Conservation (phyloP, 2,329 filamentous ascomycete species). For the Fusarium lateritium region DNA sequence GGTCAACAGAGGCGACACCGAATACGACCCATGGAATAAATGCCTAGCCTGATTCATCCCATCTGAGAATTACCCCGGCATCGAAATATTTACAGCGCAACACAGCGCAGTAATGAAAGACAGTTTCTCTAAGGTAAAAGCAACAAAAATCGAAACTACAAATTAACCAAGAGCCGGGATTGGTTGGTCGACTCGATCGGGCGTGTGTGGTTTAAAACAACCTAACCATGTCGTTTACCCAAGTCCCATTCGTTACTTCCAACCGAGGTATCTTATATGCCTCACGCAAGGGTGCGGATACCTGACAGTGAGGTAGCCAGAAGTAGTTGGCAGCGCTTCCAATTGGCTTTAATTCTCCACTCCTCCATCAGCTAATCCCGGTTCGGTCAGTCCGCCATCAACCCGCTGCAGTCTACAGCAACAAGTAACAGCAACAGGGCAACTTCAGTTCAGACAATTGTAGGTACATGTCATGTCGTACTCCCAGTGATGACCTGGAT, state of each 20-base stretch:
- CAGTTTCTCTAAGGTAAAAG: constrained; percentile 37
- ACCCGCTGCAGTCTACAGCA: constrained; percentile 24
- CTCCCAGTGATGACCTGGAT: constrained; percentile 2
- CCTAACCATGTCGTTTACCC: constrained; percentile 18
- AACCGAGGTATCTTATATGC: constrained; percentile 35
- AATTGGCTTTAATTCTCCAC: constrained; percentile 36
- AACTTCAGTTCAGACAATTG: constrained; percentile 7
- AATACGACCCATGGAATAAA: constrained; percentile 11
- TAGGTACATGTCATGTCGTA: constrained; percentile 19
- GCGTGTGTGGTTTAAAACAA: constrained; percentile 16
- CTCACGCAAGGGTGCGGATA: constrained; percentile 28
- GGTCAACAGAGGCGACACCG: constrained; percentile 19
- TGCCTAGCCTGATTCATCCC: constrained; percentile 13
- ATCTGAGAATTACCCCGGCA: constrained; percentile 6
- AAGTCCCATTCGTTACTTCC: constrained; percentile 28
- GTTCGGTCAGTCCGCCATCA: constrained; percentile 39
- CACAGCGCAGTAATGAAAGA: not conserved
- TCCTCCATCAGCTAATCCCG: constrained; percentile 38
- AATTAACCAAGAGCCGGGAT: constrained; percentile 20
- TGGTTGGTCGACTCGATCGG: constrained; percentile 22
- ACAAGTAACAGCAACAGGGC: constrained; percentile 2
- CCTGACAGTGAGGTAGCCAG: constrained; percentile 34
- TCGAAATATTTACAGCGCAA: constrained; percentile 8
- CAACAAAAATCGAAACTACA: constrained; percentile 36
- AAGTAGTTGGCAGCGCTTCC: constrained; percentile 33